Conservation (phyloP, 768 basidiomycete genomes). For the Termitomyces sp. region DNA sequence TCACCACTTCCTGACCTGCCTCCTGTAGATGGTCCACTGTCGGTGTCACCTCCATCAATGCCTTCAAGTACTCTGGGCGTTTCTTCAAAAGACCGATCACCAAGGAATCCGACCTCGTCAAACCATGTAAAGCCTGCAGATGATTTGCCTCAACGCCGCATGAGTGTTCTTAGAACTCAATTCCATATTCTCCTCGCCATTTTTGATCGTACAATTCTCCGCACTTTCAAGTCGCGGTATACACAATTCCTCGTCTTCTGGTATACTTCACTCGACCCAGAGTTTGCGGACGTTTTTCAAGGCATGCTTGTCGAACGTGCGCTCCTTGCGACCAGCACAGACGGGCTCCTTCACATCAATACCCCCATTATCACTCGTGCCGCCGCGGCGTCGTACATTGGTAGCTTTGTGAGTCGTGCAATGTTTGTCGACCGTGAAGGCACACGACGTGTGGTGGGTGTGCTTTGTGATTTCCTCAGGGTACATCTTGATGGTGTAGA, state of each 20-base stretch:
- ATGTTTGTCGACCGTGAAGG: conserved; percentile 74
- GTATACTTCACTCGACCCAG: conserved; percentile 84
- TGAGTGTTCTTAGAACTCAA: conserved; percentile 46
- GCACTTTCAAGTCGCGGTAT: conserved; percentile 95
- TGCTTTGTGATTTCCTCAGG: conserved; percentile 84
- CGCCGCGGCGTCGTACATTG: conserved; percentile 92
- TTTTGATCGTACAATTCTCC: conserved; percentile 90
- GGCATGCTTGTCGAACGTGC: conserved; percentile 93
- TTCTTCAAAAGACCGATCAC: conserved; percentile 13
- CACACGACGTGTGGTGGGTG: conserved; percentile 64
- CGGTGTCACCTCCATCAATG: conserved; percentile 22
- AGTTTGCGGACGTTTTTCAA: conserved; percentile 89
- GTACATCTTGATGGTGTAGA: conserved; percentile 73
- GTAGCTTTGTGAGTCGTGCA: conserved; percentile 87
- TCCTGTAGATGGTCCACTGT: conserved; percentile 18
- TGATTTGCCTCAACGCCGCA: conserved; percentile 15
- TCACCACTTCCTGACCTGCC: conserved; percentile 30
- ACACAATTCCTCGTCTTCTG: conserved; percentile 97
- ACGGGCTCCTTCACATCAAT: conserved; percentile 20
- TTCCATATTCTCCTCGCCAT: conserved; percentile 88
- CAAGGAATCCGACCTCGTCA: conserved; percentile 2
- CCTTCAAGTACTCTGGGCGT: conserved; percentile 12
- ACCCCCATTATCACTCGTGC: conserved; percentile 76
- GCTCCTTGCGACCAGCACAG: conserved; percentile 37
- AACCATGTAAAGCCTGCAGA: background rate